Conservation (phyloP, 495 filamentous ascomycete species). For the Trichocladium antarcticum region DNA sequence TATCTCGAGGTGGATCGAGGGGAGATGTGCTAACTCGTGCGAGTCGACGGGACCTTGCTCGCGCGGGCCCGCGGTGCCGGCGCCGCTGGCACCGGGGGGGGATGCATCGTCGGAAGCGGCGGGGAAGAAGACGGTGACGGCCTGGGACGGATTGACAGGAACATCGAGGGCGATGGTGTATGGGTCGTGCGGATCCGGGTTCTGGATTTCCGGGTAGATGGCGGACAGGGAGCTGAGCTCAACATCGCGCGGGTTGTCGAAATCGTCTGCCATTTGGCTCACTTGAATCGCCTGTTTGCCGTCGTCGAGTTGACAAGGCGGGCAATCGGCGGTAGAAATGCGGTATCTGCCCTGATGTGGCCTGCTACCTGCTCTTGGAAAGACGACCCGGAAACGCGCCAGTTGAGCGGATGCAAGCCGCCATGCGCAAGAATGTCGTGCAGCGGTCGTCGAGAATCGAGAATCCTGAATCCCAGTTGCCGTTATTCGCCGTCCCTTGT, state of each 20-base stretch:
- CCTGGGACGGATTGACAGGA: constrained; percentile 55
- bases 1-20: constrained; percentile 59
- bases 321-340: too few species aligned
- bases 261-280: constrained; percentile 16
- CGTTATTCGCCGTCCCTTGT: not conserved
- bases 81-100: constrained; percentile 15
- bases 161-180: constrained; percentile 61
- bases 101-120: constrained; percentile 36
- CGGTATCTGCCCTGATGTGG: too few species aligned
- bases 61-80: not conserved
- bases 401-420: too few species aligned
- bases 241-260: constrained; percentile 58
- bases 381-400: not conserved
- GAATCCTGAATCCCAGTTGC: too few species aligned
- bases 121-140: constrained; percentile 60
- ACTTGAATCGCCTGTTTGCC: too few species aligned
- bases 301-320: too few species aligned
- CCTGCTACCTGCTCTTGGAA: constrained; percentile 1
- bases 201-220: constrained; percentile 77
- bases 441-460: too few species aligned
- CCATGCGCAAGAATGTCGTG: too few species aligned
- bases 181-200: constrained; percentile 44
- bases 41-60: constrained; percentile 35
- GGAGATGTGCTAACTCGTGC: constrained; percentile 61
- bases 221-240: constrained; percentile 76